Conservation (phyloP, 1,139 yeast genomes). For the Wickerhamomyces sp. region DNA sequence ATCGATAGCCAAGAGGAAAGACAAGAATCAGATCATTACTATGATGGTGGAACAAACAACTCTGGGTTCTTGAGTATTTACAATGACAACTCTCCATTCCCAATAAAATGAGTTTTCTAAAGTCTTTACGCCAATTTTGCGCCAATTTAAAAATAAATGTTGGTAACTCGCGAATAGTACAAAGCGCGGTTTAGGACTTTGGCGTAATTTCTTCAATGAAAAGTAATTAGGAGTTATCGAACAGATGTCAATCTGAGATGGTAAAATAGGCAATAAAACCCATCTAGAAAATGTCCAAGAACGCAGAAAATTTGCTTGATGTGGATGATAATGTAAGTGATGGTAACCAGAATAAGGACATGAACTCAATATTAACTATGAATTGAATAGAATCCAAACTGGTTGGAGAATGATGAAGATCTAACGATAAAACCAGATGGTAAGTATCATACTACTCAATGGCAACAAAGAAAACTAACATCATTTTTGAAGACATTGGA, state of each 20-base stretch:
- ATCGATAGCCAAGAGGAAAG: not conserved
- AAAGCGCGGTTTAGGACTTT: too few species aligned
- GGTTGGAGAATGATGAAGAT: slow-evolving; percentile 22
- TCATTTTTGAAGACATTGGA: slow-evolving; percentile 19
- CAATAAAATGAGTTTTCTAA: too few species aligned
- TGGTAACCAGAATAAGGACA: too few species aligned
- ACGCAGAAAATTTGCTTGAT: slow-evolving; percentile 8
- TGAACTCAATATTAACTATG: too few species aligned
- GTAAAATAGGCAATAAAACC: too few species aligned
- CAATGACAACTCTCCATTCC: slow-evolving; percentile 2
- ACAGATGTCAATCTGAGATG: too few species aligned
- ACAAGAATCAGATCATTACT: slow-evolving; percentile 10
- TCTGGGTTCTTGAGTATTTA: slow-evolving; percentile 17
- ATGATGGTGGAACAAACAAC: slow-evolving; percentile 8
- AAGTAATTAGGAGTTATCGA: not conserved
- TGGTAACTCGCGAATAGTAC: too few species aligned
- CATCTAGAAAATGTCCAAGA: slow-evolving; percentile 4
- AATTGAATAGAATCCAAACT: slow-evolving; percentile 7
- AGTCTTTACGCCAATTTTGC: too few species aligned
- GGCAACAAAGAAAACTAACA: not conserved
- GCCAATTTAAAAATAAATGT: too few species aligned
- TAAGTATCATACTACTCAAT: slow-evolving; percentile 1
- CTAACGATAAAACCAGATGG: slow-evolving; percentile 11
- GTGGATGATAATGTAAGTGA: slow-evolving; percentile 9
- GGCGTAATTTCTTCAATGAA: too few species aligned